Evolutionary conservation across 2,329 filamentous ascomycete genomes (phyloP).

Genomic region (Pseudomassariella vexata): DNA sequence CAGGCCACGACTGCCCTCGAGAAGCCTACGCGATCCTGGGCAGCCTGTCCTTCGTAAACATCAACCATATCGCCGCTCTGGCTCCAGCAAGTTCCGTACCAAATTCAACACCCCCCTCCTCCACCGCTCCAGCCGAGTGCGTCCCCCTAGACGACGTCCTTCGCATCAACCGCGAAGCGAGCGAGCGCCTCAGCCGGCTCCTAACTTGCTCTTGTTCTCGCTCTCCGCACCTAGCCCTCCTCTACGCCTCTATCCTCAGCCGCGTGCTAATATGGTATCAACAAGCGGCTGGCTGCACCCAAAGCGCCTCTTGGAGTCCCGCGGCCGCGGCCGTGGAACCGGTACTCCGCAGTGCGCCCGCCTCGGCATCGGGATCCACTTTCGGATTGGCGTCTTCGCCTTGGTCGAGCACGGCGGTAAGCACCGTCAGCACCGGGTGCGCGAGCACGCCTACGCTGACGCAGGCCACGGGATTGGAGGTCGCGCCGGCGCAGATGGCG

Average conservation of each 20-base stretch:
- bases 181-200: constrained; percentile 14
- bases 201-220: constrained; percentile 16
- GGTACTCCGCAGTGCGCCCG: not conserved
- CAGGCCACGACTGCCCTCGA: constrained; percentile 5
- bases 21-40: constrained; percentile 11
- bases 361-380: no score
- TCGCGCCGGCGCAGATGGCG: constrained; percentile 13
- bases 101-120: not conserved
- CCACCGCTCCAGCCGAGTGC: not conserved
- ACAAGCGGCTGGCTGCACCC: constrained; percentile 13
- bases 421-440: constrained; percentile 6
- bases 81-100: constrained; percentile 5
- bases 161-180: constrained; percentile 18
- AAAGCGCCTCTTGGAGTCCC: no score
- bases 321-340: no score
- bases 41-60: no score
- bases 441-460: constrained; percentile 1
- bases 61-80: no score
- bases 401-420: not conserved
- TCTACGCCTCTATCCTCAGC: constrained; percentile 19
- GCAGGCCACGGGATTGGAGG: constrained; percentile 8
- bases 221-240: constrained; percentile 14
- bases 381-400: no score
- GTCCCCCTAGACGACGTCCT: constrained; percentile 16
- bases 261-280: constrained; percentile 18